Conservation (phyloP, 2,329 filamentous ascomycete species). For the Didymella segeticola region DNA sequence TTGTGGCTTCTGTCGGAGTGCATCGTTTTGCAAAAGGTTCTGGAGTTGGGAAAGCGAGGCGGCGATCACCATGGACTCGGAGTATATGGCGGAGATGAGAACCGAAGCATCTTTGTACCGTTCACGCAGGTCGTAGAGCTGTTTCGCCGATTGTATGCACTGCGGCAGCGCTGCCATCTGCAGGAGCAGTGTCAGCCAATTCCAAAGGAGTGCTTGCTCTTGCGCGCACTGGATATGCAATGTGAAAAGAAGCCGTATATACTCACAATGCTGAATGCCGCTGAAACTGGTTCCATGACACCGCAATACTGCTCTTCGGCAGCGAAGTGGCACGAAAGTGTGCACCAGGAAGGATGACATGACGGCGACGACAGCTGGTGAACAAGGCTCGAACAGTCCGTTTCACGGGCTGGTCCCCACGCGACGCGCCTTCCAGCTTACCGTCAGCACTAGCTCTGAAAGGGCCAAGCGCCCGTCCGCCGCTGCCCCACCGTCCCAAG, state of each 20-base stretch:
- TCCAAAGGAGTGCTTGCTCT: background rate
- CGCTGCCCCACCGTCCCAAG: background rate
- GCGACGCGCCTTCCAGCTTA: conserved; percentile 4
- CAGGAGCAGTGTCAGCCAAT: background rate
- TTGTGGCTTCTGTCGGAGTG: conserved; percentile 37
- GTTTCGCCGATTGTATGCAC: conserved; percentile 40
- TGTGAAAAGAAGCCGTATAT: too few relatives aligned
- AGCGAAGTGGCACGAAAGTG: background rate
- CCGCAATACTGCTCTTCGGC: background rate
- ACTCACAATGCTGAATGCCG: conserved; percentile 16
- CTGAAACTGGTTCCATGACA: conserved; percentile 15
- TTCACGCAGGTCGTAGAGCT: conserved; percentile 38
- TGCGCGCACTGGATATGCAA: background rate
- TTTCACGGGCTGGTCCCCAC: conserved; percentile 4
- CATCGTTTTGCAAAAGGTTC: conserved; percentile 35
- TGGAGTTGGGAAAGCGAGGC: conserved; percentile 44
- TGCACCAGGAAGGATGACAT: background rate
- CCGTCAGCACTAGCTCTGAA: background rate
- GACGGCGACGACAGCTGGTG: background rate
- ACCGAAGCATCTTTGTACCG: conserved; percentile 41
- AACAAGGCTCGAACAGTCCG: background rate
- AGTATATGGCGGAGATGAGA: conserved; percentile 43
- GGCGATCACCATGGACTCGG: conserved; percentile 44
- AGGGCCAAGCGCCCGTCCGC: background rate
- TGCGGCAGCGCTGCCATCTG: conserved; percentile 34